These are phyloP conservation scores for Suhomyces vadensis DNA, from an alignment of 805 yeast species.

Conservation along the genomic window DNA sequence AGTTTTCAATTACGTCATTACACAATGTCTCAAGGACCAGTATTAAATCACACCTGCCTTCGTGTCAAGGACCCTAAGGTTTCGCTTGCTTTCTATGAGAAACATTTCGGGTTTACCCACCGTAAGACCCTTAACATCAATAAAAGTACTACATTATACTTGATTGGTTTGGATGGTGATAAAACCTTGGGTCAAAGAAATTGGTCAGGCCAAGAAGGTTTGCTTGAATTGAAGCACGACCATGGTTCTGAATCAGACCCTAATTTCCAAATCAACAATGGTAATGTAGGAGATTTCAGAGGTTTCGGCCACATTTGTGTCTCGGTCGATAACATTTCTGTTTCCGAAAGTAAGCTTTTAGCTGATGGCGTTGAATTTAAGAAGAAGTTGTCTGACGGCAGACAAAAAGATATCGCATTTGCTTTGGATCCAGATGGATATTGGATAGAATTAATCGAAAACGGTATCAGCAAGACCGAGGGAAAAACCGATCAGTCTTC, in stretches of 20 bases:
- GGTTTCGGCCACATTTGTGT: slow-evolving; percentile 96
- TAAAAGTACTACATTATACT: slow-evolving; percentile 60
- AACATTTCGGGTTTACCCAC: slow-evolving; percentile 71
- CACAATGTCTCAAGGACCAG: slow-evolving; percentile 1
- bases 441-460: slow-evolving; percentile 89
- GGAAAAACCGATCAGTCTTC: slow-evolving; percentile 39
- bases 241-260: slow-evolving; percentile 68
- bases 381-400: slow-evolving; percentile 84
- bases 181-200: slow-evolving; percentile 35
- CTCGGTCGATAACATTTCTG: slow-evolving; percentile 76
- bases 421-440: slow-evolving; percentile 95
- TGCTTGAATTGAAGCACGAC: slow-evolving; percentile 81
- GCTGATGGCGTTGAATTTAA: slow-evolving; percentile 69
- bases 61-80: slow-evolving; percentile 80
- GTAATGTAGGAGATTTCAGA: slow-evolving; percentile 79
- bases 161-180: slow-evolving; percentile 52
- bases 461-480: slow-evolving; percentile 43
- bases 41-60: slow-evolving; percentile 68
- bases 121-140: slow-evolving; percentile 53
- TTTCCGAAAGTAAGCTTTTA: slow-evolving; percentile 59
- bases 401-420: slow-evolving; percentile 91
- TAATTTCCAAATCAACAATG: slow-evolving; percentile 64
- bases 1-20: not conserved
- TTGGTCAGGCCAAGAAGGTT: slow-evolving; percentile 58
- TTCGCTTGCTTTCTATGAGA: slow-evolving; percentile 70